phyloP scores from a whole-genome alignment of 345 rosid genomes.

The Cardamine chenopodiifolia region DNA sequence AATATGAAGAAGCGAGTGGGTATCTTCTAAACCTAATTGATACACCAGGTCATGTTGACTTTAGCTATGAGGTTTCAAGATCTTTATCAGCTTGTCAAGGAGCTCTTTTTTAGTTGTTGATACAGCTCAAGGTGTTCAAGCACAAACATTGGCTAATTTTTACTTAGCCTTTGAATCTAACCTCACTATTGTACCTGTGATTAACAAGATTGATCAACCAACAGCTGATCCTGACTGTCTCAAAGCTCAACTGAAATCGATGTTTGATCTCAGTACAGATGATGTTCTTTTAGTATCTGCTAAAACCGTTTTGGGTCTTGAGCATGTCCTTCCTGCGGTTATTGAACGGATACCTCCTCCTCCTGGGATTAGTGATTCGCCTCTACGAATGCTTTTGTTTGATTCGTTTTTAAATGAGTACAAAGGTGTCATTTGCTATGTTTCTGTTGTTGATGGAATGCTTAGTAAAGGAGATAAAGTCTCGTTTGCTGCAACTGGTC shows the following conservation, averaged over 20 bases:
- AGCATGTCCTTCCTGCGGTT: conserved; percentile 89
- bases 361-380: conserved; percentile 64
- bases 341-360: conserved; percentile 87
- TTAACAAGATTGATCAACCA: conserved; percentile 96
- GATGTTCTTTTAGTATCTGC: conserved; percentile 92
- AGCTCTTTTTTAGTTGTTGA: conserved; percentile 92
- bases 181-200: conserved; percentile 76
- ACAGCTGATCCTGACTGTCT: conserved; percentile 99
- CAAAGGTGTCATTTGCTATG: conserved; percentile 93
- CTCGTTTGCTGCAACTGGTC: conserved; percentile 82
- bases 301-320: conserved; percentile 93
- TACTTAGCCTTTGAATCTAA: conserved; percentile 93
- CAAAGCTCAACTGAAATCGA: conserved; percentile 89
- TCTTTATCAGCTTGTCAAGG: conserved; percentile 99
- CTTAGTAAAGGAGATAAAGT: conserved; percentile 90
- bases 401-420: conserved; percentile 96
- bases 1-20: conserved; percentile 44
- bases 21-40: conserved; percentile 81
- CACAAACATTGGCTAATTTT: conserved; percentile 96
- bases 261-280: conserved; percentile 90
- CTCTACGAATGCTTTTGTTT: conserved; percentile 88
- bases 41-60: conserved; percentile 98
- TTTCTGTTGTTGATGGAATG: conserved; percentile 88
- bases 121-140: conserved; percentile 99
- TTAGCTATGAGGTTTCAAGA: conserved; percentile 97